Base-by-base conservation (phyloP, 352 stramenopile genomes). In the Halophytophthora polymorphica region DNA sequence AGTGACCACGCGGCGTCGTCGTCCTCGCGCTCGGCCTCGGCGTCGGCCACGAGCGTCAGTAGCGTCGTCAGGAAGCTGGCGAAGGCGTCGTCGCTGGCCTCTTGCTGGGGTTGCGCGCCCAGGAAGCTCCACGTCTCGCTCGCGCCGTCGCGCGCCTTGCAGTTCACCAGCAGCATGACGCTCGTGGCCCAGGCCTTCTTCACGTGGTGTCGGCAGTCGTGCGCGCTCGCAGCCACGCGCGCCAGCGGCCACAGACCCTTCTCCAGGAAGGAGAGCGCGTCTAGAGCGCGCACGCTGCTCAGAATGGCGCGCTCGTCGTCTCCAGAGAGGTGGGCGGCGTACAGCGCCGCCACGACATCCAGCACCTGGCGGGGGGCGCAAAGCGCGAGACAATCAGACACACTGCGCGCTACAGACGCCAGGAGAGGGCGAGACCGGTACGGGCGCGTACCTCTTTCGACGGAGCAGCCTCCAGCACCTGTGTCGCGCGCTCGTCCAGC, bases 211-310 rank as follows among this genome's bases (percentile, higher is more conserved):
- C 58, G 58, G 25, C 56, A 67, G 40, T 74, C 54, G 36, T 38
- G 53, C 7, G 56, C 40, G 21, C 17, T 43, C 1, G 39, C 31
- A 11, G 59, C 33, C 11, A 73, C 45, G 14, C 58, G 54, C 2
- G 38, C 53, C 22, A 81, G 44, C 17, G 60, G 63, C 71, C 74
- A 86, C 13, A 93, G 54, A 49, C 69, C 77, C n/a, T 66, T 54
- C 28, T 85, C 61, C n/a, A 91, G 23, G 56, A 77, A 84, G 7
- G 42, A 35, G 29, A 86, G 36, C 22, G 11, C 34, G 3, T 68
- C 51, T 21, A 89, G 28, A 4, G 58, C 48, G 13, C 34, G 40
- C 2, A 83, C 46, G 46, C 60, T 59, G 21, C 38, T 14, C 1
- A 68, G 48, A 3, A 65, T 64, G 3, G 34, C 50, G 12, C 28